Evolutionary conservation across 176 grass and related monocot genomes (phyloP).

Genomic region (Stipa capillata): DNA sequence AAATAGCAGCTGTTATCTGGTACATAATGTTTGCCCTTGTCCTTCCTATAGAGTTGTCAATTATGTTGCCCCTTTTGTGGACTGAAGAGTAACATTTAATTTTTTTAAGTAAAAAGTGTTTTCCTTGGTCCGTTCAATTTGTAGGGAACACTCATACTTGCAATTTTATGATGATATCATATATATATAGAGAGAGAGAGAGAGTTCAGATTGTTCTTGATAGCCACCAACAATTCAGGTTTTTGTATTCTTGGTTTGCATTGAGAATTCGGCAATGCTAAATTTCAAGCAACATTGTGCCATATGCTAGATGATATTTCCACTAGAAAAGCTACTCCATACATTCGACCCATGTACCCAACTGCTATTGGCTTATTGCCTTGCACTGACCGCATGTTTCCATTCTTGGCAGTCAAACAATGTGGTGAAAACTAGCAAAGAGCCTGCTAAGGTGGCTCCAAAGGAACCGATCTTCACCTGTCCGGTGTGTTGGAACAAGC

Average conservation of each 20-base stretch:
- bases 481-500: conserved; percentile 67
- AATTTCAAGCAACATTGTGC: not conserved
- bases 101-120: not conserved
- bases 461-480: conserved; percentile 65
- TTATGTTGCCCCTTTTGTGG: not conserved
- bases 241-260: conserved; percentile 9
- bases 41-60: not conserved
- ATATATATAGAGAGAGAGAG: too few species aligned
- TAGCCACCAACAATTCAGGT: not conserved
- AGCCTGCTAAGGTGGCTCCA: conserved; percentile 24
- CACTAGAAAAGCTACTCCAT: not conserved
- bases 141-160: not conserved
- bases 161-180: not conserved
- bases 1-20: not conserved
- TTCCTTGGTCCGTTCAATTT: not conserved
- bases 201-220: not conserved
- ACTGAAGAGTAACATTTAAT: not conserved
- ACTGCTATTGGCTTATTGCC: not conserved
- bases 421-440: conserved; percentile 8
- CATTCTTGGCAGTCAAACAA: conserved; percentile 18
- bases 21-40: not conserved
- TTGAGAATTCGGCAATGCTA: not conserved
- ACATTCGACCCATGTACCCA: not conserved
- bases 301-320: not conserved
- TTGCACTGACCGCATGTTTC: not conserved